Conservation (phyloP, 345 rosid species). For the Brassica rapa region DNA sequence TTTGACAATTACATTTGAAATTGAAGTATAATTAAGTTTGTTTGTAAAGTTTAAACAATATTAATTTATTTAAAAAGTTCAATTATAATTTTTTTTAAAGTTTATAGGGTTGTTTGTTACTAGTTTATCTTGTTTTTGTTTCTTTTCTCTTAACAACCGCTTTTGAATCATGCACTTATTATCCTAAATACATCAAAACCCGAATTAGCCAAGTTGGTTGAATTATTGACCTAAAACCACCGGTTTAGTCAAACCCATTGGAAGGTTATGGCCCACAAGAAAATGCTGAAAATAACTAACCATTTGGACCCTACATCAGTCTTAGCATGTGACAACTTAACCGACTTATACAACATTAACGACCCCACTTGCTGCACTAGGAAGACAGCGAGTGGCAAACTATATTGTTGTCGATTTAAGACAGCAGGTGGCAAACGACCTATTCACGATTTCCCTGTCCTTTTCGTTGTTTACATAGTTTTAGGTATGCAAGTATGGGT, state of each 20-base stretch:
- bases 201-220: background rate
- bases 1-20: background rate
- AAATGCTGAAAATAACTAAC: conserved; percentile 24
- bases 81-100: too few relatives aligned
- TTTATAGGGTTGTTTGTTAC: background rate
- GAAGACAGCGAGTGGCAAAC: conserved; percentile 10
- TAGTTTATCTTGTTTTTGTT: background rate
- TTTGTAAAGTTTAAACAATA: background rate
- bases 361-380: conserved; percentile 25
- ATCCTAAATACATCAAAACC: background rate
- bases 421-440: background rate
- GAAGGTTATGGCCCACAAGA: conserved; percentile 7
- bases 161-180: too few relatives aligned
- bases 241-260: background rate
- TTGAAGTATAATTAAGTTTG: background rate
- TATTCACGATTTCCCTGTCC: conserved; percentile 7
- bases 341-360: conserved; percentile 23
- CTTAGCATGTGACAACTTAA: conserved; percentile 29
- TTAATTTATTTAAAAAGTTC: too few relatives aligned
- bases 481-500: background rate
- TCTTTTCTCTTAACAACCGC: background rate
- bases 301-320: conserved; percentile 13
- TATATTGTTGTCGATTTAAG: background rate
- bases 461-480: background rate
- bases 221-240: background rate